Conservation (phyloP, 192 early-diverging fungal genomes). For the Phycomyces blakesleeanus region DNA sequence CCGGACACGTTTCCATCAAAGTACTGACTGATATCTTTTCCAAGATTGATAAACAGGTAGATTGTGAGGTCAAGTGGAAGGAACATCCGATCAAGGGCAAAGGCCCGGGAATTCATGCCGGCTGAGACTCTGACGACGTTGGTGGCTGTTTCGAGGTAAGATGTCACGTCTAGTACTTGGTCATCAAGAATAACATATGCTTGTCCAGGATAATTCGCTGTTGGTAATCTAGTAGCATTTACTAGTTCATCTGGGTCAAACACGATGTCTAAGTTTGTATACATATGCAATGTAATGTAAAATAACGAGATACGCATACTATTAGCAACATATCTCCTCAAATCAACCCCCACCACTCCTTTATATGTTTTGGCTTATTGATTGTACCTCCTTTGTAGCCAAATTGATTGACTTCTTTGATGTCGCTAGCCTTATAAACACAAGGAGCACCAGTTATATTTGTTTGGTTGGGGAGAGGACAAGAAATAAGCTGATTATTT, state of each 20-base stretch:
- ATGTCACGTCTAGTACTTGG: slow-evolving; percentile 37
- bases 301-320: no score
- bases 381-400: slow-evolving; percentile 25
- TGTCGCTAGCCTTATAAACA: slow-evolving; percentile 11
- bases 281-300: neutral
- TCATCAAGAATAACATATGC: slow-evolving; percentile 27
- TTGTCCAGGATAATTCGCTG: neutral
- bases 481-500: slow-evolving; percentile 21
- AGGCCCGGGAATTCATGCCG: slow-evolving; percentile 16
- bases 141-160: slow-evolving; percentile 24
- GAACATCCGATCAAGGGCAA: slow-evolving; percentile 33
- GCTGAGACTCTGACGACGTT: slow-evolving; percentile 16
- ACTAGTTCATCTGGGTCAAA: slow-evolving; percentile 13
- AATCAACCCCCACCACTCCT: no score
- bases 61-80: slow-evolving; percentile 24
- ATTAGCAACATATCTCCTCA: no score
- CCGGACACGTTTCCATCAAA: slow-evolving; percentile 22
- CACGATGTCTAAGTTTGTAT: slow-evolving; percentile 10
- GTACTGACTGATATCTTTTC: slow-evolving; percentile 27
- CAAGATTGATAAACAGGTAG: slow-evolving; percentile 24
- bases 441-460: slow-evolving; percentile 26
- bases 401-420: slow-evolving; percentile 14
- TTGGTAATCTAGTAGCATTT: slow-evolving; percentile 15
- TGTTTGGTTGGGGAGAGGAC: slow-evolving; percentile 28
- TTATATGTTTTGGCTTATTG: neutral